Base-by-base conservation (phyloP, 2,329 filamentous ascomycete species). In the Didymella pinodella region DNA sequence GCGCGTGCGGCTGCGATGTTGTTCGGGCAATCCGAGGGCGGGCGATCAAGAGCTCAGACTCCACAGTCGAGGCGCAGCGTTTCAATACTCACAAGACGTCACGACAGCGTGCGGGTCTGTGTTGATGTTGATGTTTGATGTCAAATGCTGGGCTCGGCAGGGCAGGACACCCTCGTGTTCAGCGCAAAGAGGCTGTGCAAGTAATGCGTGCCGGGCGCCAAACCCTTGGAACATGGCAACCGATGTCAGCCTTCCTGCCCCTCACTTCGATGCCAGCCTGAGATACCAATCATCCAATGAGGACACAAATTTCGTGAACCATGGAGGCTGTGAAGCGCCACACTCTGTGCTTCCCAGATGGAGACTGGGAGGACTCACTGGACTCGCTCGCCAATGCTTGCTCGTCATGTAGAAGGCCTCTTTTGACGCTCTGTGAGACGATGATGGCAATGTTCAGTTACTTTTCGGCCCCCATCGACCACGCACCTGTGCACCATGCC, bases 31-130 rank as follows among this genome's bases (percentile, higher is more conserved):
- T 43, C 55, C 14, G 49, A 11, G 53, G 48, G 36, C 52, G 62
- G 46, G 50, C 53, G 61, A 63, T 64, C 47, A 58, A 55, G 56
- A 48, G 63, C 38, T 61, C 57, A 60, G 69, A 64, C 65, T 65
- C 63, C 61, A 63, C 59, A 61, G 34, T 51, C 47, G 61, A 59
- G 66, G 69, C 67, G 69, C 69, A 72, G 65, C 57, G 64, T 57
- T 59, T 43, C 57, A 48, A 55, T 48, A 41, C 51, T 38, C 53
- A 52, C 58, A 54, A 55, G 54, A 48, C 59, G 59, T 63, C 57
- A 59, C 62, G 48, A 67, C 64, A 54, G 66, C 7, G 64, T 63
- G 65, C 62, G 63, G 48, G 59, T 64, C 59, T 52, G 65, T 64
- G 51, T 59, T 54, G 54, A 58, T 55, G 57, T 64, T 50, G 62